These are phyloP conservation scores for Syzygium aqueum DNA, from an alignment of 345 rosid species.

Conservation along the genomic window DNA sequence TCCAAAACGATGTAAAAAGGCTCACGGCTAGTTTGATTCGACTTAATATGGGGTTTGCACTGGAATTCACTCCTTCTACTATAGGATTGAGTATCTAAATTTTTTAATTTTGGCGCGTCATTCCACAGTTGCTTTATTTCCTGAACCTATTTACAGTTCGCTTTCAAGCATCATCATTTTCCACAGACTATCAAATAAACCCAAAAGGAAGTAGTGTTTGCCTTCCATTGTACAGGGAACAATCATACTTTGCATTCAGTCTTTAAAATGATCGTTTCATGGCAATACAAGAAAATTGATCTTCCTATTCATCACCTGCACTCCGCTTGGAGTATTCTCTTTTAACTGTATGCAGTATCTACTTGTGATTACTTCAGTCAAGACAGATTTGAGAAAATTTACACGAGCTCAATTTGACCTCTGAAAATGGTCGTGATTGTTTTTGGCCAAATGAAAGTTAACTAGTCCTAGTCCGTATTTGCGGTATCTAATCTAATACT, in stretches of 20 bases:
- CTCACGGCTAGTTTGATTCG: background rate
- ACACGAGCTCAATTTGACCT: background rate
- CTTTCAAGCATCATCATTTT: background rate
- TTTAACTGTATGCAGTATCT: background rate
- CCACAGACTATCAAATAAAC: background rate
- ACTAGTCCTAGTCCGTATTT: background rate
- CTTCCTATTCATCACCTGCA: background rate
- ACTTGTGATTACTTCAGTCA: background rate
- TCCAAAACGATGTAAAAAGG: background rate
- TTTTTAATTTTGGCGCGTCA: background rate
- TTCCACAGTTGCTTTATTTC: background rate
- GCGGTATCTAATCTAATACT: background rate
- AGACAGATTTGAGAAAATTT: background rate
- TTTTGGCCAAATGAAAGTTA: background rate
- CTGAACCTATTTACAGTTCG: background rate
- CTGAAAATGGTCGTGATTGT: background rate
- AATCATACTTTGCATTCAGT: background rate
- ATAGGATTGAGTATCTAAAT: background rate
- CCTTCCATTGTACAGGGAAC: background rate
- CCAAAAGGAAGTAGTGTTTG: background rate
- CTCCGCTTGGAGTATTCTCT: background rate
- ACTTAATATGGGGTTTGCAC: background rate
- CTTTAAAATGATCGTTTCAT: background rate
- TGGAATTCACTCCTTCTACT: background rate
- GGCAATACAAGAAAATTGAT: background rate